A percentile compares a stretch with the other conserved stretches of the same genome.
Evolutionary conservation across 352 stramenopile genomes (phyloP).

Genomic region (Peronospora belbahrii): DNA sequence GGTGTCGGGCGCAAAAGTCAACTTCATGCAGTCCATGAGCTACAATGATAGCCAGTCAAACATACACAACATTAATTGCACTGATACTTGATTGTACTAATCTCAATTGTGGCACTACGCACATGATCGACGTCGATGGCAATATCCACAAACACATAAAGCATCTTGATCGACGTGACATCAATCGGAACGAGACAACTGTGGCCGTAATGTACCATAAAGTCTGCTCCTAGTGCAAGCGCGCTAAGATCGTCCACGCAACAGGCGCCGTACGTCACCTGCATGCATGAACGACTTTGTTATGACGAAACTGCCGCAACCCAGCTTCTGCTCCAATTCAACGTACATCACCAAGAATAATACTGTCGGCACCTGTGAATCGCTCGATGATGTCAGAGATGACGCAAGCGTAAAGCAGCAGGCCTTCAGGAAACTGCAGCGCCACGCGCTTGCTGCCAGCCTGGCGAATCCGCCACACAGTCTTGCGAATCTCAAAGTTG

Average conservation of each 20-base stretch:
- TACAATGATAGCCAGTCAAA: constrained; percentile 15
- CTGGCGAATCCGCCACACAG: constrained; percentile 92
- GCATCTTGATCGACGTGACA: constrained; percentile 91
- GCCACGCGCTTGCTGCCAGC: constrained; percentile 87
- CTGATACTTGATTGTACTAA: neutral
- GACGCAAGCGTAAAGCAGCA: constrained; percentile 96
- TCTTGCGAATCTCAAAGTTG: constrained; percentile 98
- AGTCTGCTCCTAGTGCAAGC: constrained; percentile 90
- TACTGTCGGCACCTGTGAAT: constrained; percentile 86
- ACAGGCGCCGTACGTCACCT: constrained; percentile 98
- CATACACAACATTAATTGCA: constrained; percentile 4
- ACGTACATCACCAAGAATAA: constrained; percentile 96
- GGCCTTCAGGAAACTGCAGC: constrained; percentile 97
- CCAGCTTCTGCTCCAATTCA: neutral
- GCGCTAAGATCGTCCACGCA: constrained; percentile 98
- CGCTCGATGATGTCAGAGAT: constrained; percentile 97
- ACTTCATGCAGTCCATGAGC: constrained; percentile 93
- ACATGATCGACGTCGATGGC: constrained; percentile 95
- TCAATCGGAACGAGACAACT: constrained; percentile 97
- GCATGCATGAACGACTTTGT: neutral
- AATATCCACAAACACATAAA: constrained; percentile 99
- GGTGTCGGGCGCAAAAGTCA: constrained; percentile 73
- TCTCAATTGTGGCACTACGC: constrained; percentile 6
- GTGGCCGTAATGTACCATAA: constrained; percentile 99
- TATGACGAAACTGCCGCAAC: neutral